A percentile compares a stretch with the other conserved stretches of the same genome.
Conservation (phyloP, 257 asterid species). For the Rauvolfia tetraphylla region DNA sequence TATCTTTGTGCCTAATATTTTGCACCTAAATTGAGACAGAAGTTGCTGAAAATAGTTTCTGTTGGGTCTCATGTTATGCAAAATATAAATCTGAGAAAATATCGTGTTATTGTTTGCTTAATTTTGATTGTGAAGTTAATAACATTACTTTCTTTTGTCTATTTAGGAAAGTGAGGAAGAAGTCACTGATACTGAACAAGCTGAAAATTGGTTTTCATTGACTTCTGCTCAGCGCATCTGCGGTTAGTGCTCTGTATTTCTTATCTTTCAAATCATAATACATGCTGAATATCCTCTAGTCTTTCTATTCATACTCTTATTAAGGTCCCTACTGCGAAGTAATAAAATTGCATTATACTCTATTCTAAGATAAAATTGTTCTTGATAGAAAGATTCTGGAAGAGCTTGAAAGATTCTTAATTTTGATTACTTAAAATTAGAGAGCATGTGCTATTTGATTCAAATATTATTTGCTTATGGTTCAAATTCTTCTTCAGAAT, state of each 20-base stretch:
- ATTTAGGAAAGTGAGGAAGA: constrained; percentile 96
- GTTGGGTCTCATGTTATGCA: not conserved
- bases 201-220: constrained; percentile 97
- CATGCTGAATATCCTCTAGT: constrained; percentile 8
- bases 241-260: constrained; percentile 49
- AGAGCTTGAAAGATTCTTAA: not conserved
- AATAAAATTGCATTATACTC: not conserved
- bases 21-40: not conserved
- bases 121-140: constrained; percentile 18
- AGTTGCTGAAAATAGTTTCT: not conserved
- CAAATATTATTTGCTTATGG: not conserved
- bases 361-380: not conserved
- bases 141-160: constrained; percentile 19
- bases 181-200: constrained; percentile 97
- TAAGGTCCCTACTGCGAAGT: not conserved
- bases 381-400: not conserved
- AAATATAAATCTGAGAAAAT: not conserved
- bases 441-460: not conserved
- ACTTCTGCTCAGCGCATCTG: constrained; percentile 98
- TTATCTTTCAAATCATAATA: not conserved
- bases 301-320: constrained; percentile 2
- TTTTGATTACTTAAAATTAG: not conserved
- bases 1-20: not conserved
- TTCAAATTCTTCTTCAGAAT: not conserved
- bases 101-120: not conserved